Evolutionary conservation across 192 early-diverging fungal genomes (phyloP), one percentile per base, ranked within the genome.

Genomic region (Entomortierella chlamydospora): DNA sequence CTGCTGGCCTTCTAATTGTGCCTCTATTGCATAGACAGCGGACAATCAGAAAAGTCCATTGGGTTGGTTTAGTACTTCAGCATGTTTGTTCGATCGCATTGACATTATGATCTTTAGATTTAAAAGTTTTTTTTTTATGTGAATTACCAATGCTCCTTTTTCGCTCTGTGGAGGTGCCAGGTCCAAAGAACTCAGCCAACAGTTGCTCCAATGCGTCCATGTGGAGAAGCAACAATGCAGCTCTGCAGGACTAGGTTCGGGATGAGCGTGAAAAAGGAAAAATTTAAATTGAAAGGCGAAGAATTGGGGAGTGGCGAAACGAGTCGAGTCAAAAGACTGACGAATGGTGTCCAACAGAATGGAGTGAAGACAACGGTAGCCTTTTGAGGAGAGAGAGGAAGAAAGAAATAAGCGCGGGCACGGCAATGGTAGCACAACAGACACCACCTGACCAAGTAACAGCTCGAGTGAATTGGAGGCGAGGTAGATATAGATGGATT

Each of bases 121-220:
- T 47, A 4, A 17, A 47, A 13, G 13, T 41, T 41, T 17, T 2
- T 26, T 18, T 6, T 13, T 17, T 18, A 23, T 1, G 23, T 13
- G 20, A 18, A 4, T 31, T 79, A 79, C 76, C 76, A 23, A 79
- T 79, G 28, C 30, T 55, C 51, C 68, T 51, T 57, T 79, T 79
- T 29, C 76, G 57, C 49, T 79, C 76, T 15, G 68, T 61, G 39
- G 57, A 60, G 22, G 76, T 79, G 37, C 57, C 31, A 29, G 68
- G 68, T 37, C 49, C 68, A 51, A 70, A 79, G 47, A 79, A 70
- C 76, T 79, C 76, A 63, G 68, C 63, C 54, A 79, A 57, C 29
- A 79, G 37, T 37, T 57, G 68, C 57, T 79, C 68, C 31, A 79
- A 68, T 26, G 63, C 57, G 4, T 79, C 76, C 76, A 79, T 79